A percentile compares a stretch with the other conserved stretches of the same genome.
Conservation (phyloP, 2,329 filamentous ascomycete species). For the Alternaria gansuensis region DNA sequence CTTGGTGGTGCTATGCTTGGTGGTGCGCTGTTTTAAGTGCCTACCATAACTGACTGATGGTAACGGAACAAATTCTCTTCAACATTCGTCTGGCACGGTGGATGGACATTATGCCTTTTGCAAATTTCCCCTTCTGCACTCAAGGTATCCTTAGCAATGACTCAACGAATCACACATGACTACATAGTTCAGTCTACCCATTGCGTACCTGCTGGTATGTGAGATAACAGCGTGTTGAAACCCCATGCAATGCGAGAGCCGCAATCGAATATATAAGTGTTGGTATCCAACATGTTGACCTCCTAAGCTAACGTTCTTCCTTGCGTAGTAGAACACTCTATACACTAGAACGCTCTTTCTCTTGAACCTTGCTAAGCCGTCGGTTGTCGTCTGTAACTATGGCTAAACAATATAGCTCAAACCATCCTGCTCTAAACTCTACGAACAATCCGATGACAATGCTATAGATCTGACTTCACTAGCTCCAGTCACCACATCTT, state of each 20-base stretch:
- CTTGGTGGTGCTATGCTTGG: constrained; percentile 49
- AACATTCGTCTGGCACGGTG: not conserved
- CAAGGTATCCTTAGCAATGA: constrained; percentile 1
- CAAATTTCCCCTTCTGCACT: not conserved
- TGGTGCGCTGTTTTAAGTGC: constrained; percentile 37
- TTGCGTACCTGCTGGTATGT: not conserved
- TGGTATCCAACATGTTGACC: not conserved
- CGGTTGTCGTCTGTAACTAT: too few relatives aligned
- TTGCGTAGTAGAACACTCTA: too few relatives aligned
- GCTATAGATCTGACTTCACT: too few relatives aligned
- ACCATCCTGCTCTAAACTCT: too few relatives aligned
- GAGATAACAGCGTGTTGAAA: not conserved
- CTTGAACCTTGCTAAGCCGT: too few relatives aligned
- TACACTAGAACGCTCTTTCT: too few relatives aligned
- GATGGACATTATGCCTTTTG: not conserved
- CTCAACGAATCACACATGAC: not conserved
- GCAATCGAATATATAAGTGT: too few relatives aligned
- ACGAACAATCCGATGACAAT: too few relatives aligned
- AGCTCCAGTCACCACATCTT: too few relatives aligned
- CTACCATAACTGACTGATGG: not conserved
- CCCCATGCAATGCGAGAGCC: too few relatives aligned
- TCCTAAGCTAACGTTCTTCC: not conserved
- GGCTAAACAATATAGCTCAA: too few relatives aligned
- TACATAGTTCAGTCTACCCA: not conserved
- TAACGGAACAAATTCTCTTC: not conserved